Evolutionary conservation across 2,329 filamentous ascomycete genomes (phyloP).

Genomic region (Ceratocystis alfenasii): DNA sequence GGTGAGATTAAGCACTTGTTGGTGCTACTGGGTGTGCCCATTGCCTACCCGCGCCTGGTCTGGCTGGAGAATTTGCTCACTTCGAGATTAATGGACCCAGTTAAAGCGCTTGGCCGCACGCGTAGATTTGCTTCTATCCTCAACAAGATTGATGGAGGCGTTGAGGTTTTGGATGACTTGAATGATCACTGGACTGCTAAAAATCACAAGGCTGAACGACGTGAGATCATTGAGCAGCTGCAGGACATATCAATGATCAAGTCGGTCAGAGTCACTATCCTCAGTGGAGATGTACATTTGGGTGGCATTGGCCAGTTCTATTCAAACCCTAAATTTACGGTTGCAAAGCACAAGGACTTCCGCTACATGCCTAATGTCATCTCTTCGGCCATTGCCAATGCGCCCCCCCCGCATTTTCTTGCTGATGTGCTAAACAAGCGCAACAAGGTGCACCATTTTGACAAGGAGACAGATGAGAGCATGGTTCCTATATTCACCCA

Average conservation of each 20-base stretch:
- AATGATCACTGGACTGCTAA: conserved; percentile 98
- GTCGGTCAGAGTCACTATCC: conserved; percentile 78
- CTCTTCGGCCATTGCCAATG: conserved; percentile 87
- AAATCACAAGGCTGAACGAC: conserved; percentile 82
- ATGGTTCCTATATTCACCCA: conserved; percentile 90
- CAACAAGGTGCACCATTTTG: conserved; percentile 66
- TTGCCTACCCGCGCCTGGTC: conserved; percentile 65
- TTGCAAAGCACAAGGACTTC: conserved; percentile 82
- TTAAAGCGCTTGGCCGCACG: conserved; percentile 75
- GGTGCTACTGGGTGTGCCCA: conserved; percentile 72
- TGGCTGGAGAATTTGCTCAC: conserved; percentile 62
- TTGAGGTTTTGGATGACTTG: conserved; percentile 81
- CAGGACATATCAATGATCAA: conserved; percentile 90
- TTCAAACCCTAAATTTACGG: conserved; percentile 66
- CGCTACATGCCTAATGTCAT: conserved; percentile 95
- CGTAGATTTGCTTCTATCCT: conserved; percentile 69
- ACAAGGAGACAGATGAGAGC: conserved; percentile 73
- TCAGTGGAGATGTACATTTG: conserved; percentile 88
- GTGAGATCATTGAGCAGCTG: conserved; percentile 74
- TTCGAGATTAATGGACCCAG: conserved; percentile 71
- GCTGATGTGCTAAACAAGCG: conserved; percentile 87
- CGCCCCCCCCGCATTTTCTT: conserved; percentile 74
- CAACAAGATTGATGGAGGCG: conserved; percentile 82
- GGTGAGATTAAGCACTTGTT: conserved; percentile 83
- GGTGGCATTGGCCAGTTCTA: conserved; percentile 91